Base-by-base conservation (phyloP, 108 stramenopile genomes). In the Phaeodactylum tricornutum region DNA sequence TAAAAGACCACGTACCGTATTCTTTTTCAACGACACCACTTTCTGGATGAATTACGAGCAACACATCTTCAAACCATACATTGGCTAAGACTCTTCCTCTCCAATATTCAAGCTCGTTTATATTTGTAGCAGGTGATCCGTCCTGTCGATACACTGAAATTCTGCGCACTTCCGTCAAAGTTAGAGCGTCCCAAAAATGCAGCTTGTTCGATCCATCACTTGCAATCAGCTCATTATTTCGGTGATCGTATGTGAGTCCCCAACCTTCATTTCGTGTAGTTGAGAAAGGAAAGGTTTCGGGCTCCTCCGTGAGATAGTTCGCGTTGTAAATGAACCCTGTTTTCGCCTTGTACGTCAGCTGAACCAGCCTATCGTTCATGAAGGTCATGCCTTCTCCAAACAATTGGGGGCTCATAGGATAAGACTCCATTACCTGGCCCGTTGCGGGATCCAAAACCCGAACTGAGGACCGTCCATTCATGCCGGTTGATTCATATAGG, bases 61-160 rank as follows among this genome's bases (percentile, higher is more conserved):
- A 62, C 0, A 72, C 68, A 53, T 92, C 85, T 28, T 61, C 40
- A 43, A 67, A 77, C 89, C 89, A 92, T 37, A 92, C 76, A 58
- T 92, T 92, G 28, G 80, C 83, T 19, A 86, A 58, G 1, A 92
- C 72, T n/a, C 70, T 48, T 16, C 85, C 89, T 43, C 76, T 64
- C 66, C 77, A 83, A 26, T 55, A 81, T 56, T 92, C 89, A 45
- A 92, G 63, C 59, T 92, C 89, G 37, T 92, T 92, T 27, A 92
- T 39, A 28, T 73, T 39, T 14, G 37, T 29, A 14, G 84, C 82
- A 26, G 21, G 3, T 1, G 22, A 22, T 26, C 81, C 81, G 42
- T 70, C 50, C 31, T 62, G 49, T 30, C 87, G 58, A 5, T 48
- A 64, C 5, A 86, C 84, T 23, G 19, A 15, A 1, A 81, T 66